Evolutionary conservation across 176 grass and related monocot species (phyloP).

Genomic region (Thinopyrum elongatum): DNA sequence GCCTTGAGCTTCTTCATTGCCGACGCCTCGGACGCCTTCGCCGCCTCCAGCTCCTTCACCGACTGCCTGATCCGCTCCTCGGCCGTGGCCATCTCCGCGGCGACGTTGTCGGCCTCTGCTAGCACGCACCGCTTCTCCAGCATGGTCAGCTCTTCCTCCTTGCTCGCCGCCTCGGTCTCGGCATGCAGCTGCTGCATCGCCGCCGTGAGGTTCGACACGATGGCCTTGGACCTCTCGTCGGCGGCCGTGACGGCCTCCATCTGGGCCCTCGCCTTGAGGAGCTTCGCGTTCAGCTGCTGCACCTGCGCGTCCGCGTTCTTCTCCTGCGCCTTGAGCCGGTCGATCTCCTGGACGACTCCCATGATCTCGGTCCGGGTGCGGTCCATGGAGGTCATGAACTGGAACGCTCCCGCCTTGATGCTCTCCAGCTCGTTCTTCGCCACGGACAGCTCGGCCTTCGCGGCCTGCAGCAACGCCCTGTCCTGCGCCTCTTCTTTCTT

Average conservation of each 20-base stretch:
- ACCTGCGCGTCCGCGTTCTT: slow-evolving; percentile 54
- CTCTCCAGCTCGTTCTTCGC: slow-evolving; percentile 66
- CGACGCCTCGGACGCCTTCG: slow-evolving; percentile 52
- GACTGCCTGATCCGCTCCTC: slow-evolving; percentile 38
- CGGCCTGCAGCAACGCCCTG: slow-evolving; percentile 30
- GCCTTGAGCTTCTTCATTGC: slow-evolving; percentile 68
- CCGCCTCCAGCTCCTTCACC: slow-evolving; percentile 59
- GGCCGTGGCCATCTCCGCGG: slow-evolving; percentile 20
- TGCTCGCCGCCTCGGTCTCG: slow-evolving; percentile 49
- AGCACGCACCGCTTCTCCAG: slow-evolving; percentile 43
- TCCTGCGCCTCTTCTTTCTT: slow-evolving; percentile 34
- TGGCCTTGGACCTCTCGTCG: slow-evolving; percentile 56
- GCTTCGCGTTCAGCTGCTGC: slow-evolving; percentile 75
- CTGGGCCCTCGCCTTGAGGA: slow-evolving; percentile 65
- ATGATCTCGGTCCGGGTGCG: slow-evolving; percentile 57
- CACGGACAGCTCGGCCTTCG: slow-evolving; percentile 48
- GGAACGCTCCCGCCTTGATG: slow-evolving; percentile 64
- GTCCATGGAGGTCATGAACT: slow-evolving; percentile 94
- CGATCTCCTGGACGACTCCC: slow-evolving; percentile 42
- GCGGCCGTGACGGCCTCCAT: slow-evolving; percentile 49
- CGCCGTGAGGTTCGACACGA: slow-evolving; percentile 56
- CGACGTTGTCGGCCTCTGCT: slow-evolving; percentile 34
- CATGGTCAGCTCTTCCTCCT: slow-evolving; percentile 48
- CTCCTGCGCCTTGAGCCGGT: slow-evolving; percentile 48
- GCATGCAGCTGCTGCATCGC: slow-evolving; percentile 61